Base-by-base conservation (phyloP, 176 grass and related monocot species). In the Cenchrus purpureus region DNA sequence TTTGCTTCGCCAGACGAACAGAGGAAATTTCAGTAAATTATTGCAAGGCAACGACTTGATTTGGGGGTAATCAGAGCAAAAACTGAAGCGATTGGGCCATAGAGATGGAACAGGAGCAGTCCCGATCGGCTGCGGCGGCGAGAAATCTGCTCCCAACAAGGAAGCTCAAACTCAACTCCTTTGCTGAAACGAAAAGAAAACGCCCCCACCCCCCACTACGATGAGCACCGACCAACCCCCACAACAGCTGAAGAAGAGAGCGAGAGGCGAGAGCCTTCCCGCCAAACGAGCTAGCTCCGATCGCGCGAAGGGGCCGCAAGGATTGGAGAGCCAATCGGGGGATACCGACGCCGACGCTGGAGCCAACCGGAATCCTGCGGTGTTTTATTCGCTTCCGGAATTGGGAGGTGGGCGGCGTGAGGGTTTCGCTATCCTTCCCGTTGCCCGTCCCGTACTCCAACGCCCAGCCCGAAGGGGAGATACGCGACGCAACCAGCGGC, bases 391-490 rank as follows among this genome's bases (percentile, higher is more conserved):
- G 29, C 49, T 44, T 67, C 66, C 10, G 17, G 37, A 20, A 50
- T 79, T 28, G 60, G 57, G 55, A 11, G 44, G 78, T 16, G 51
- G 43, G 67, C 17, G 60, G 44, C 85, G 85, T 91, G 75, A 37
- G 53, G 89, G 59, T 34, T 87, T 71, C 22, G 61, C 44, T 64
- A 22, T 40, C 37, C 37, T 40, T 83, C 60, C 84, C 17, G 68
- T 80, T 83, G 79, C 68, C 84, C 22, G 68, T 80, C 64, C 75
- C 76, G 85, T 84, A 84, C 61, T 60, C 80, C 7, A 80, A 17
- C 44, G 74, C 68, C 84, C 16, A 12, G 31, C 13, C 42, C 11
- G 14, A 60, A 25, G 25, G 3, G 60, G 17, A 79, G 17, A 10
- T 37, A 74, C 62, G 42, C 62, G 40, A 80, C 53, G 82, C 29